Evolutionary conservation across 148 eudicot species (phyloP).

Genomic region (Tetragonia tetragonoides): DNA sequence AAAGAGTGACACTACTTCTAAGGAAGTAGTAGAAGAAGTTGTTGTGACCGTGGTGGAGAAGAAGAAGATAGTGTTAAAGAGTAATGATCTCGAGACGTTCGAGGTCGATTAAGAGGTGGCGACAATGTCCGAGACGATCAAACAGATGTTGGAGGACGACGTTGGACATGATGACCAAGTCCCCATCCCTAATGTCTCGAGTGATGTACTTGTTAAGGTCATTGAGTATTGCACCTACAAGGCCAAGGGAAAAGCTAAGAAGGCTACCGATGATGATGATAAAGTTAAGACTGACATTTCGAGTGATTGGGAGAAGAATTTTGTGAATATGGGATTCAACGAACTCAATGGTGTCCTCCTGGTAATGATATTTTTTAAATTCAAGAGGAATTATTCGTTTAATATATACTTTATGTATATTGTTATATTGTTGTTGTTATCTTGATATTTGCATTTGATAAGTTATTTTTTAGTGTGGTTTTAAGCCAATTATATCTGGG

Average conservation of each 20-base stretch:
- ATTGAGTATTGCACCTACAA: constrained; percentile 37
- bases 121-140: constrained; percentile 26
- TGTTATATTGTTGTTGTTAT: no score
- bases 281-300: neutral
- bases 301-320: neutral
- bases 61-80: neutral
- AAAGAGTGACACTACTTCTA: no score
- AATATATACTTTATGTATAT: no score
- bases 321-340: neutral
- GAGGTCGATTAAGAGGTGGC: constrained; percentile 35
- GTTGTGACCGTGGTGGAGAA: no score
- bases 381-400: no score
- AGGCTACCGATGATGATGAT: neutral
- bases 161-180: constrained; percentile 3
- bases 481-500: no score
- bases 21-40: no score
- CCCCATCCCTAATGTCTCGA: constrained; percentile 36
- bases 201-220: constrained; percentile 19
- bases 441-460: no score
- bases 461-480: no score
- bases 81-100: constrained; percentile 22
- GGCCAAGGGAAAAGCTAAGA: neutral
- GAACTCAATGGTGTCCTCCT: neutral
- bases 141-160: constrained; percentile 30
- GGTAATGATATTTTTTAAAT: neutral